A percentile compares a stretch with the other conserved stretches of the same genome.
These are phyloP conservation scores for Nematocida sp. DNA, from an alignment of 371 early-diverging fungal genomes.

Conservation along the genomic window DNA sequence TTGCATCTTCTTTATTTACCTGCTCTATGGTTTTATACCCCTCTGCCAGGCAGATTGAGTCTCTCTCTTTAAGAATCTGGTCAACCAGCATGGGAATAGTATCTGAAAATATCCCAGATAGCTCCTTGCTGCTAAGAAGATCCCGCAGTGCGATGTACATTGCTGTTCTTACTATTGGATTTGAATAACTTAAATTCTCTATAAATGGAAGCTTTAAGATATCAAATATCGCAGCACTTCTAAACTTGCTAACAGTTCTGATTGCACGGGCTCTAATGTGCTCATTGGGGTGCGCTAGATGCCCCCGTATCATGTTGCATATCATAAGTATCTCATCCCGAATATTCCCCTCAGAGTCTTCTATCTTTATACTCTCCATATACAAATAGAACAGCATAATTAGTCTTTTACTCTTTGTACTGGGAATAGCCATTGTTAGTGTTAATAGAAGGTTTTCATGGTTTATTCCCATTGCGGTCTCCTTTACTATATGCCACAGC, in stretches of 20 bases:
- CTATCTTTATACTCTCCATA: constrained; percentile 59
- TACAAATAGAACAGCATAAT: constrained; percentile 68
- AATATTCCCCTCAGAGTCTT: constrained; percentile 55
- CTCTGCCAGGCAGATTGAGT: constrained; percentile 59
- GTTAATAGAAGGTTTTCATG: constrained; percentile 51
- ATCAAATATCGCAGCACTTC: constrained; percentile 77
- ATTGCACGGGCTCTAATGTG: constrained; percentile 89
- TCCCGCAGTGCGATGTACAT: constrained; percentile 75
- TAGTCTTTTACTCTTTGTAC: constrained; percentile 62
- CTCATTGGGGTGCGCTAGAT: constrained; percentile 95
- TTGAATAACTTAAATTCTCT: constrained; percentile 78
- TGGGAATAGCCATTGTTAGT: constrained; percentile 41
- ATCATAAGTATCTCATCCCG: constrained; percentile 64
- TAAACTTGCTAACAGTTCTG: constrained; percentile 84
- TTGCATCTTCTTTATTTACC: constrained; percentile 15
- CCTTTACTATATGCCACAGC: constrained; percentile 56
- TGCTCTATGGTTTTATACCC: constrained; percentile 58
- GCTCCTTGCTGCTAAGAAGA: constrained; percentile 46
- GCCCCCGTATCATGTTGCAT: constrained; percentile 85
- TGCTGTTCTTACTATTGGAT: constrained; percentile 91
- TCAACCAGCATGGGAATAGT: constrained; percentile 45
- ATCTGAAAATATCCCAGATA: constrained; percentile 44
- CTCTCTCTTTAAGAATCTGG: constrained; percentile 57
- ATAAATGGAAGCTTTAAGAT: constrained; percentile 45
- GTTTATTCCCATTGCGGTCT: constrained; percentile 50